phyloP scores from a whole-genome alignment of 2,329 filamentous ascomycete species.

The Colletotrichum sp. region DNA sequence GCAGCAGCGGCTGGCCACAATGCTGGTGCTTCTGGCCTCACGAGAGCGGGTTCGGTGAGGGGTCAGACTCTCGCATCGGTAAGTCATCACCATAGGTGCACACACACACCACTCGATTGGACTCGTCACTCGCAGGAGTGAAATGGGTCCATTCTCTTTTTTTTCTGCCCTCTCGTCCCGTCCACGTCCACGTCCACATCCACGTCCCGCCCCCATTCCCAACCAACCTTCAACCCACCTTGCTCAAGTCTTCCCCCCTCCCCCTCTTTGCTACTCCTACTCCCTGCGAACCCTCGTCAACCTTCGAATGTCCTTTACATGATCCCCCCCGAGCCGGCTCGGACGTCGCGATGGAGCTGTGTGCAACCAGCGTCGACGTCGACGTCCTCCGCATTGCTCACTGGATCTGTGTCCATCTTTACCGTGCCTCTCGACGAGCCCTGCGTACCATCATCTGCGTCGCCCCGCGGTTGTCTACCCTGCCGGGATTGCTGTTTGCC shows the following conservation, averaged over 20 bases:
- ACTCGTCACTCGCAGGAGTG: neutral
- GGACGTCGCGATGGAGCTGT: neutral
- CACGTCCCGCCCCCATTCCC: neutral
- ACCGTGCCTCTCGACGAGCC: neutral
- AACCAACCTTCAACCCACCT: neutral
- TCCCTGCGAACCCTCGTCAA: neutral
- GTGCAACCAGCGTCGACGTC: neutral
- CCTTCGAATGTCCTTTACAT: neutral
- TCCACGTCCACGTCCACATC: neutral
- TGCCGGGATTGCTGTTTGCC: neutral
- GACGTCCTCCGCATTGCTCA: neutral
- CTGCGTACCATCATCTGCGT: neutral
- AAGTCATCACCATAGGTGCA: neutral
- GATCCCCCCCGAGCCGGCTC: neutral
- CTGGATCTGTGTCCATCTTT: constrained; percentile 1
- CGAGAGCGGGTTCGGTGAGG: neutral
- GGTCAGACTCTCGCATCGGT: constrained; percentile 6
- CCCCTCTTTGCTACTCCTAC: neutral
- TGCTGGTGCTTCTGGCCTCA: constrained; percentile 28
- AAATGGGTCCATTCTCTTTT: neutral
- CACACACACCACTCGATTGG: neutral
- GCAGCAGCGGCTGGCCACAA: constrained; percentile 31
- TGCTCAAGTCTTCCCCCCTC: neutral
- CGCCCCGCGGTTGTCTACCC: neutral
- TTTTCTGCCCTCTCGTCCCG: neutral